phyloP scores from a whole-genome alignment of 495 filamentous ascomycete genomes.

The Pseudoneurospora amorphoporcata region DNA sequence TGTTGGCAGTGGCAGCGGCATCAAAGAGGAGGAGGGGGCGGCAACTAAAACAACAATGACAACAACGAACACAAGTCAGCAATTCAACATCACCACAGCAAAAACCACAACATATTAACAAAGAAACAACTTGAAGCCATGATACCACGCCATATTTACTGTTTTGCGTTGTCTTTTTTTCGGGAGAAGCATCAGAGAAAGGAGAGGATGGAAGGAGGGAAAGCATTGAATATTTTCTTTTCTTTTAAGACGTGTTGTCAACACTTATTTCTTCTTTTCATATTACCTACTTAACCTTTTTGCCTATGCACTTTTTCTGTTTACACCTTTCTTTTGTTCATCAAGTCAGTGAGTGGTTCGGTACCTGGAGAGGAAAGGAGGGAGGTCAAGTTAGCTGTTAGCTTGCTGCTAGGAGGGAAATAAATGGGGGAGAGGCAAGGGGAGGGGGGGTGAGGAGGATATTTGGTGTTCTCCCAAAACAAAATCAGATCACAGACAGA shows the following conservation, averaged over 20 bases:
- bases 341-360: slow-evolving; percentile 3
- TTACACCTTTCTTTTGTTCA: slow-evolving; percentile 4
- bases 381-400: slow-evolving; percentile 17
- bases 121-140: slow-evolving; percentile 8
- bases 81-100: not conserved
- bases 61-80: not conserved
- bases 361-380: not conserved
- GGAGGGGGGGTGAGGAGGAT: not conserved
- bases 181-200: not conserved
- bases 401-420: slow-evolving; percentile 13
- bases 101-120: not conserved
- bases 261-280: slow-evolving; percentile 3
- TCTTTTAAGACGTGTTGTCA: not conserved
- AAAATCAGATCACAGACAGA: not conserved
- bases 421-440: slow-evolving; percentile 2
- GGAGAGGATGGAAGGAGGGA: not conserved
- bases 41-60: not conserved
- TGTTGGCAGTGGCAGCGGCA: not conserved
- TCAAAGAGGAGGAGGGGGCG: not conserved
- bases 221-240: not conserved
- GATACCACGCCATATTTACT: slow-evolving; percentile 28
- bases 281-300: slow-evolving; percentile 5
- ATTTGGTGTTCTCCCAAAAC: not conserved
- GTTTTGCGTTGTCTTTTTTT: slow-evolving; percentile 13
- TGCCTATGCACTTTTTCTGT: not conserved